phyloP scores from a whole-genome alignment of 148 eudicot species.

The Selenicereus undatus region DNA sequence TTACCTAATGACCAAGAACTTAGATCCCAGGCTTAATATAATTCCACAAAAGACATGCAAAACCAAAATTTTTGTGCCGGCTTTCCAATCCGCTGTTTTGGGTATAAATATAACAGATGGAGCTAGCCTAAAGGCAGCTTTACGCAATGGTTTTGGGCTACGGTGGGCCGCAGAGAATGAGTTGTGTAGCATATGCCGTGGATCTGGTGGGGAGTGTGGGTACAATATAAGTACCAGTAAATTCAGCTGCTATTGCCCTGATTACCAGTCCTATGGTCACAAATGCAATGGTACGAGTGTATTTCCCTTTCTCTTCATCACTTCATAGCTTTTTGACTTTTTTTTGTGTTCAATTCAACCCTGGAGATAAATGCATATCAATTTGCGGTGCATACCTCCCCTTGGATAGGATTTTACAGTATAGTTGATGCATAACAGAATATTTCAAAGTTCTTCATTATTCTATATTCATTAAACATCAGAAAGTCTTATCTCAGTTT shows the following conservation, averaged over 20 bases:
- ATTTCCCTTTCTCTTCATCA: background rate
- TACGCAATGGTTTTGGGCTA: conserved; percentile 42
- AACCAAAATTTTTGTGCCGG: conserved; percentile 14
- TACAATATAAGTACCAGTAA: conserved; percentile 9
- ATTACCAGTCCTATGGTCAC: conserved; percentile 15
- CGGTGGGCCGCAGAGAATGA: conserved; percentile 35
- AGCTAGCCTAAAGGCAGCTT: conserved; percentile 3
- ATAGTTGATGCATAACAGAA: background rate
- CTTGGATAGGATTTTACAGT: background rate
- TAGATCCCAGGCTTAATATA: background rate
- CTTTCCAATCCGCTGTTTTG: conserved; percentile 2
- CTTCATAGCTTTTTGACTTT: background rate
- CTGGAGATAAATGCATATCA: background rate
- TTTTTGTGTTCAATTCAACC: background rate
- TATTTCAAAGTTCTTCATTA: background rate
- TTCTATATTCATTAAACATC: too few relatives aligned
- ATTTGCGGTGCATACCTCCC: background rate
- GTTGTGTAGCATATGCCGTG: conserved; percentile 30
- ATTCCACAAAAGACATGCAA: conserved; percentile 1
- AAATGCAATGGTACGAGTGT: conserved; percentile 10
- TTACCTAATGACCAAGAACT: background rate
- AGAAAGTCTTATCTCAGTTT: too few relatives aligned
- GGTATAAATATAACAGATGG: background rate
- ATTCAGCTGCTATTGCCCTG: conserved; percentile 43
- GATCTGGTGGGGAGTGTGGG: conserved; percentile 53